Evolutionary conservation across 129 eudicot genomes (phyloP).

Genomic region (Flaveria robusta): DNA sequence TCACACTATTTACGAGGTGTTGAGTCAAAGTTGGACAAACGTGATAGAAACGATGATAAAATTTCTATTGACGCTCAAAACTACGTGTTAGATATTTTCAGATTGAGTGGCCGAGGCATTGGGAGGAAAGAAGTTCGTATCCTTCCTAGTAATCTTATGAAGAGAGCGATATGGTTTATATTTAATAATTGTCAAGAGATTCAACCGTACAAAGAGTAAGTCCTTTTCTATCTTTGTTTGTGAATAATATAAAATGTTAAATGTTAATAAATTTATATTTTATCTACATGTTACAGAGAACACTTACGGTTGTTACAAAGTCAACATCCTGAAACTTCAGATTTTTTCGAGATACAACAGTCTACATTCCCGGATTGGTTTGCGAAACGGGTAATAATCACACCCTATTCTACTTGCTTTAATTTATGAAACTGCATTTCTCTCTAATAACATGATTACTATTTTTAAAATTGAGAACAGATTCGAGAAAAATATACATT

Average conservation of each 20-base stretch:
- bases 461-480: no score
- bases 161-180: background rate
- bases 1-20: no score
- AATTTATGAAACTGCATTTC: no score
- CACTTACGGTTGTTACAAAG: no score
- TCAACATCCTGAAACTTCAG: background rate
- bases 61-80: background rate
- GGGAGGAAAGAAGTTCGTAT: no score
- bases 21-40: no score
- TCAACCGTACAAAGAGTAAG: slow-evolving; percentile 6
- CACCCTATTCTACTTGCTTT: background rate
- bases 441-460: no score
- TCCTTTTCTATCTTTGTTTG: background rate
- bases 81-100: background rate
- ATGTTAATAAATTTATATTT: no score
- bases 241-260: background rate
- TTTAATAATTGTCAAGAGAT: background rate
- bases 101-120: background rate
- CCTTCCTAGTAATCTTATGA: no score
- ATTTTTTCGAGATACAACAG: background rate
- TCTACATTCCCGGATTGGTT: background rate
- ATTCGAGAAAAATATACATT: no score
- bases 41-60: no score
- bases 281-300: no score
- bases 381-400: background rate